Evolutionary conservation across 2,329 filamentous ascomycete species (phyloP).

Genomic region (Phialophora expanda): DNA sequence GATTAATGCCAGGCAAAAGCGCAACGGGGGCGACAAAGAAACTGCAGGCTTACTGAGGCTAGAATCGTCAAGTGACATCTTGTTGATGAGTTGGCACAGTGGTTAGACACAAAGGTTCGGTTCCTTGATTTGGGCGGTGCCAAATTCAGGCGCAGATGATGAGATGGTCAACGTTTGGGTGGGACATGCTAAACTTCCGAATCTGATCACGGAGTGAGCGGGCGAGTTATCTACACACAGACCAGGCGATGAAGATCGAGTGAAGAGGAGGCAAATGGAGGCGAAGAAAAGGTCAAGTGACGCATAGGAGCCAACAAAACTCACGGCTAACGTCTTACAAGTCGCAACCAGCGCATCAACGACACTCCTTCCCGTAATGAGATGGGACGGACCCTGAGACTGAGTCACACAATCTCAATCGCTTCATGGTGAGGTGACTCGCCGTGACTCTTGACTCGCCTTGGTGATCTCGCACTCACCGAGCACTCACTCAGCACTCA

Average conservation of each 20-base stretch:
- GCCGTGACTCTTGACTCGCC: background rate
- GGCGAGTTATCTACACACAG: background rate
- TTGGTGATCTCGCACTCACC: background rate
- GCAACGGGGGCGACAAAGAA: slow-evolving; percentile 13
- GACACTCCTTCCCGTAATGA: background rate
- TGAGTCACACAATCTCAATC: slow-evolving; percentile 1
- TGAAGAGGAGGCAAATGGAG: slow-evolving; percentile 10
- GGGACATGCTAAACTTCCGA: background rate
- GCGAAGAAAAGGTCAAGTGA: slow-evolving; percentile 21
- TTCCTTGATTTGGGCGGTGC: slow-evolving; percentile 1
- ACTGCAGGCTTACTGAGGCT: slow-evolving; percentile 30
- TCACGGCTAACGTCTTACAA: background rate
- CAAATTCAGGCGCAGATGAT: slow-evolving; percentile 1
- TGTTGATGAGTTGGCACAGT: slow-evolving; percentile 28
- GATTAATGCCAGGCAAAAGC: slow-evolving; percentile 15
- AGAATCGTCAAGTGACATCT: slow-evolving; percentile 32
- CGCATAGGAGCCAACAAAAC: background rate
- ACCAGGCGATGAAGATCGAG: slow-evolving; percentile 7
- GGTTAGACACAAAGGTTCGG: slow-evolving; percentile 6
- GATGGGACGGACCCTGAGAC: background rate
- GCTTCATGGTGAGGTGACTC: background rate
- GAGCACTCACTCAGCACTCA: background rate
- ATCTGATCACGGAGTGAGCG: background rate
- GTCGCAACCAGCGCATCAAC: background rate
- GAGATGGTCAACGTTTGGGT: background rate